Base-by-base conservation (phyloP, 2,329 filamentous ascomycete species). In the Claviceps pazoutovae region DNA sequence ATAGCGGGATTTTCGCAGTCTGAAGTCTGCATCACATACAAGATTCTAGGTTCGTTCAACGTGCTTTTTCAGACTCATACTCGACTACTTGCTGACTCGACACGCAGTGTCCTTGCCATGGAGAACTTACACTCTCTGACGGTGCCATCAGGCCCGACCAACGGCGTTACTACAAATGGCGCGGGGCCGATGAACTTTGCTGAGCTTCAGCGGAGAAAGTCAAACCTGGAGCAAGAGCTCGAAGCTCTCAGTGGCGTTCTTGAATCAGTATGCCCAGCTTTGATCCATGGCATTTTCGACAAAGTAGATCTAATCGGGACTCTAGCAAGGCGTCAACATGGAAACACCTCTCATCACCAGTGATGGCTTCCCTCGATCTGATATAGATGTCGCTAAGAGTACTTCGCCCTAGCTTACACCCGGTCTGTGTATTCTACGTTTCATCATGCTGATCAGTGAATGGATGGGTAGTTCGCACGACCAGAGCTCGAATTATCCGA, bases 321-420 rank as follows among this genome's bases (percentile, higher is more conserved):
- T 38, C 23, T 61, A 96, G 90, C 91, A 97, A 73, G 83, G 85
- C 45, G 91, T 95, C 50, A 83, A 86, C 61, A 98, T 98, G 93
- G 83, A 84, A 61, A 96, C 93, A 7, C 76, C 81, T 53, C 79
- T 98, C 41, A 80, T 88, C 23, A 96, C 91, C 14, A 79, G 82
- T 55, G 93, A 97, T 68, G 93, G 93, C 47, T 98, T 88, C 65
- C 93, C 93, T 36, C 80, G 93, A 64, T 84, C 87, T 60, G 93
- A 98, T 68, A 83, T 98, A 57, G 93, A 98, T 66, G 86, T 98
- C 56, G 85, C 93, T 26, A 91, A 96, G 70, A 93, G 88, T 93
- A 80, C 88, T 93, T 80, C 58, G 74, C 51, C 16, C 34, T 49
- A 49, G 9, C 44, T 34, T 41, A 30, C 9, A 11, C 38, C 17